Conservation (phyloP, 352 stramenopile genomes). For the Phytophthora sp. region DNA sequence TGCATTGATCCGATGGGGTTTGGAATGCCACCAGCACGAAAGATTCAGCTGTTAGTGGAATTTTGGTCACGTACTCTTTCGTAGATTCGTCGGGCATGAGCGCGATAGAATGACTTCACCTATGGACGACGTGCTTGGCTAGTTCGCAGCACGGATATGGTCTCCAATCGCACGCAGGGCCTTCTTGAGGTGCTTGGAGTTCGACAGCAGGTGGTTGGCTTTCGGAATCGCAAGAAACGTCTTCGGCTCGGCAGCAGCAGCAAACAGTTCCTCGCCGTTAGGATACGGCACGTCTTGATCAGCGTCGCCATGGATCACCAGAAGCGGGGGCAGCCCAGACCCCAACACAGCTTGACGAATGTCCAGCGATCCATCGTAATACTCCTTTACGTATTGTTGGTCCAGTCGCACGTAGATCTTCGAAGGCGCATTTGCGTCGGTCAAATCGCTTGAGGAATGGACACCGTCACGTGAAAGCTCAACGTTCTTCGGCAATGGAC, state of each 20-base stretch:
- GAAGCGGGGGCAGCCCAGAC: constrained; percentile 34
- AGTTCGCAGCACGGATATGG: constrained; percentile 18
- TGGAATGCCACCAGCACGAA: too few relatives aligned
- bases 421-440: constrained; percentile 19
- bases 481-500: constrained; percentile 39
- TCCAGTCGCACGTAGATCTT: constrained; percentile 68
- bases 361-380: constrained; percentile 46
- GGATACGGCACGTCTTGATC: constrained; percentile 65
- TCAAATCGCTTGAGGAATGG: constrained; percentile 12
- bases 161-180: constrained; percentile 54
- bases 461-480: constrained; percentile 53
- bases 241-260: constrained; percentile 60
- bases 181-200: constrained; percentile 78
- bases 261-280: constrained; percentile 63
- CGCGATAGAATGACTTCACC: background rate
- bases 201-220: constrained; percentile 81
- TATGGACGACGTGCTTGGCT: background rate
- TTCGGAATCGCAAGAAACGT: constrained; percentile 55
- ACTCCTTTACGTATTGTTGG: constrained; percentile 62
- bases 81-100: too few relatives aligned
- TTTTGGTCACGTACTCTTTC: too few relatives aligned
- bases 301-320: constrained; percentile 72
- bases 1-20: too few relatives aligned
- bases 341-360: constrained; percentile 41
- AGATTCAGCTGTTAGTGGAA: too few relatives aligned